Conservation (phyloP, 2,329 filamentous ascomycete species). For the Fusarium torreyae region DNA sequence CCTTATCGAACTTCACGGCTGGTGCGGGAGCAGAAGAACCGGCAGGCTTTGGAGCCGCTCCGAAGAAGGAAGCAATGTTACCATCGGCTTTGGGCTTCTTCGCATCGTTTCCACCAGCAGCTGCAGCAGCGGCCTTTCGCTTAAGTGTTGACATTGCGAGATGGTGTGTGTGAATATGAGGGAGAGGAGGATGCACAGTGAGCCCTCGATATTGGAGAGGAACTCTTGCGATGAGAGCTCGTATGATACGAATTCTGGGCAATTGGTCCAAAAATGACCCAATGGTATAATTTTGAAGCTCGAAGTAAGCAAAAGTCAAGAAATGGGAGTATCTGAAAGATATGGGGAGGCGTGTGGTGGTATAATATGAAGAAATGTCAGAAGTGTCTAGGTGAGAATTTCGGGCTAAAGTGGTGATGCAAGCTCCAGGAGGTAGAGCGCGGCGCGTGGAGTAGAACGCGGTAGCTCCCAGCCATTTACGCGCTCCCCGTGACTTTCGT, state of each 20-base stretch:
- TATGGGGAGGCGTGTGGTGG: not conserved
- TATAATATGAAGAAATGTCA: constrained; percentile 18
- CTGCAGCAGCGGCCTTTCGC: constrained; percentile 71
- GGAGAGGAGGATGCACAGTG: constrained; percentile 38
- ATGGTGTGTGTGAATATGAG: constrained; percentile 38
- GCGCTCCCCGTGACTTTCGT: constrained; percentile 46
- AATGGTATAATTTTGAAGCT: not conserved
- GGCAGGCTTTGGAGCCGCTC: constrained; percentile 70
- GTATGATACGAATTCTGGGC: constrained; percentile 38
- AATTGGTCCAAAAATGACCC: constrained; percentile 2
- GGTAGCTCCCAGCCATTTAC: constrained; percentile 39
- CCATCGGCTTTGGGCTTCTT: constrained; percentile 83
- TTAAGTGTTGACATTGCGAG: constrained; percentile 71
- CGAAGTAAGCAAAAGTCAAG: not conserved
- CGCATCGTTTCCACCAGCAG: constrained; percentile 62
- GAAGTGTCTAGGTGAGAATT: constrained; percentile 26
- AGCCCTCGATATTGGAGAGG: constrained; percentile 36
- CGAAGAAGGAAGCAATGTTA: constrained; percentile 93
- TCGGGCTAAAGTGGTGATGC: constrained; percentile 35
- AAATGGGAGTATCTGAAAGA: not conserved
- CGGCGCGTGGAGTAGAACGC: constrained; percentile 45
- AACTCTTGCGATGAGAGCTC: constrained; percentile 25
- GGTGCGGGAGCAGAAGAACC: constrained; percentile 54
- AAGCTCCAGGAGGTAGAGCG: constrained; percentile 32
- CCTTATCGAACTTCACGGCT: constrained; percentile 82